Evolutionary conservation across 2,329 filamentous ascomycete genomes (phyloP).

Genomic region (Fusarium bactridioides): DNA sequence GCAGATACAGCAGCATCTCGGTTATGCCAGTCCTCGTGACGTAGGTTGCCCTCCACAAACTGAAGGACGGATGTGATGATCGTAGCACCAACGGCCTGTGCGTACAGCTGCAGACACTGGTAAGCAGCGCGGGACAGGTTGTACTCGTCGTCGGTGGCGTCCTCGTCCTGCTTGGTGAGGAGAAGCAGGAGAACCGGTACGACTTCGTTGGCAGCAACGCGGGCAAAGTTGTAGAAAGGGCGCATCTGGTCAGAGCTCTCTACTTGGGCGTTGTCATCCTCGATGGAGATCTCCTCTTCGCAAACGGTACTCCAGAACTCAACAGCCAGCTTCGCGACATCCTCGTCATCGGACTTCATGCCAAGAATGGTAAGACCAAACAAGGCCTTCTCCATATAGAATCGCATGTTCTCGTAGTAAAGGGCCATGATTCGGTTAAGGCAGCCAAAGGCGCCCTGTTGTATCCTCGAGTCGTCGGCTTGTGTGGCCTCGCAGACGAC

Average conservation of each 20-base stretch:
- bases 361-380: conserved; percentile 97
- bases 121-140: conserved; percentile 95
- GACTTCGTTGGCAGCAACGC: conserved; percentile 91
- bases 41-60: conserved; percentile 92
- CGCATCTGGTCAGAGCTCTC: conserved; percentile 86
- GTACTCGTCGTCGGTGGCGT: conserved; percentile 96
- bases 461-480: conserved; percentile 87
- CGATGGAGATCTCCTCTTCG: conserved; percentile 97
- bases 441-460: conserved; percentile 95
- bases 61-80: conserved; percentile 86
- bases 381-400: conserved; percentile 99
- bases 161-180: conserved; percentile 96
- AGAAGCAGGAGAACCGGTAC: conserved; percentile 89
- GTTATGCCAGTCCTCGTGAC: conserved; percentile 91
- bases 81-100: conserved; percentile 85
- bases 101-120: conserved; percentile 94
- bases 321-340: conserved; percentile 96
- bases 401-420: conserved; percentile 99
- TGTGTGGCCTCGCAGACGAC: conserved; percentile 99
- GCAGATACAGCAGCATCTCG: conserved; percentile 96
- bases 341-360: conserved; percentile 98
- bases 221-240: conserved; percentile 94
- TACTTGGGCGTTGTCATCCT: conserved; percentile 85
- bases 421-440: conserved; percentile 98
- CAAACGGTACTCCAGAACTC: conserved; percentile 99